These are phyloP conservation scores for Orbilia blumenaviensis DNA, from an alignment of 2,329 filamentous ascomycete genomes.

Conservation along the genomic window DNA sequence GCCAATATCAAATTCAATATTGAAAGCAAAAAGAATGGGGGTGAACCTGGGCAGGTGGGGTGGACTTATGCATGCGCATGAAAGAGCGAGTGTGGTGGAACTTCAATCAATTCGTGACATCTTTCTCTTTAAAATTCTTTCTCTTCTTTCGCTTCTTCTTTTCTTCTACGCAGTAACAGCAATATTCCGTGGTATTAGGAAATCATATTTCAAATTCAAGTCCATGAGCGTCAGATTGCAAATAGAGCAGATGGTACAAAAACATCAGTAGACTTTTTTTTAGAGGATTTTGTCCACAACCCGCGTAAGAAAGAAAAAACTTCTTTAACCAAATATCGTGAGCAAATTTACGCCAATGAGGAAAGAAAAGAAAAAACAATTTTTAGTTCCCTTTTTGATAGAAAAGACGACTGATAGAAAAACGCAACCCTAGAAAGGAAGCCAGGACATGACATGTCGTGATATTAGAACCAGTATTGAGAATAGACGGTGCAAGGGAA, in stretches of 20 bases:
- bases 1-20: conserved; percentile 9
- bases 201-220: conserved; percentile 13
- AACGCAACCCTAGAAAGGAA: conserved; percentile 48
- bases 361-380: conserved; percentile 1
- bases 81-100: conserved; percentile 32
- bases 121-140: conserved; percentile 12
- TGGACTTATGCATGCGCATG: conserved; percentile 12
- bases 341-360: conserved; percentile 26
- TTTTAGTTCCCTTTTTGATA: conserved; percentile 38
- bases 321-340: neutral
- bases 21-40: neutral
- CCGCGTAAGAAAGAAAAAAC: conserved; percentile 11
- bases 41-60: conserved; percentile 28
- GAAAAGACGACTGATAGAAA: conserved; percentile 25
- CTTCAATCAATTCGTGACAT: conserved; percentile 41
- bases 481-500: conserved; percentile 4
- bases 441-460: conserved; percentile 45
- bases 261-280: conserved; percentile 31
- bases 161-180: conserved; percentile 2
- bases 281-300: conserved; percentile 19
- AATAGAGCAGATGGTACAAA: neutral
- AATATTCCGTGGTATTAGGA: conserved; percentile 21
- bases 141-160: no score
- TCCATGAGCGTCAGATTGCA: neutral
- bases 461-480: conserved; percentile 50